Evolutionary conservation across 257 asterid genomes (phyloP).

Genomic region (Fraxinus excelsior): DNA sequence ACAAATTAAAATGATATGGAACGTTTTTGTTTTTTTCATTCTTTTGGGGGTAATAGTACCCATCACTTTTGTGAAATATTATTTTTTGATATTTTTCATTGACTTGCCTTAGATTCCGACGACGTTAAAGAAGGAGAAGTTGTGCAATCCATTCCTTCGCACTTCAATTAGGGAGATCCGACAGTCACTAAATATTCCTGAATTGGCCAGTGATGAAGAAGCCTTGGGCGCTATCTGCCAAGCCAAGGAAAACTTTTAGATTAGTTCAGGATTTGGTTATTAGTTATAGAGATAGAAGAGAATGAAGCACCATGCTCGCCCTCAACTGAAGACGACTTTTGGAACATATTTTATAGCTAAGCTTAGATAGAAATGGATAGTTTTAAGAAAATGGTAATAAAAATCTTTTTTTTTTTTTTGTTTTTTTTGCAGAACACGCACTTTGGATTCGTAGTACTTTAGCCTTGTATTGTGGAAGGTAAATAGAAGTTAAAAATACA

Average conservation of each 20-base stretch:
- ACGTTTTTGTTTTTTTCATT: neutral
- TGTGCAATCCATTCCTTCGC: conserved; percentile 92
- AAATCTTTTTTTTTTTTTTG: too few species aligned
- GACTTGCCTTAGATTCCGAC: conserved; percentile 69
- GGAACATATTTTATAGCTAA: neutral
- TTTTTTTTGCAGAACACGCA: too few species aligned
- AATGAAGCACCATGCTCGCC: neutral
- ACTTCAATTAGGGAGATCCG: conserved; percentile 84
- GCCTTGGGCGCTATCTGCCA: conserved; percentile 72
- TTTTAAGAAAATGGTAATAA: neutral
- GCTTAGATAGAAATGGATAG: neutral
- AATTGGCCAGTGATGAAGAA: conserved; percentile 71
- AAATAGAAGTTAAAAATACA: neutral
- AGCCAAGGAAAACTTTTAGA: conserved; percentile 84
- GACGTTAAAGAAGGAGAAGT: conserved; percentile 67
- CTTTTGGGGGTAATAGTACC: neutral
- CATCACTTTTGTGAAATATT: neutral
- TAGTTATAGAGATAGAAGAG: neutral
- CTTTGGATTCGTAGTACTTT: neutral
- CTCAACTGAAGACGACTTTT: neutral
- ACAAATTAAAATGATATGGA: too few species aligned
- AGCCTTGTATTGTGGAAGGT: neutral
- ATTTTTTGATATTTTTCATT: neutral
- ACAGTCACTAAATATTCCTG: conserved; percentile 57
- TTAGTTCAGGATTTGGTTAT: neutral